Percentiles rank a stretch among this genome's conserved stretches.
These are phyloP conservation scores for Nitzschia sp. DNA, from an alignment of 108 stramenopile genomes.

Conservation along the genomic window DNA sequence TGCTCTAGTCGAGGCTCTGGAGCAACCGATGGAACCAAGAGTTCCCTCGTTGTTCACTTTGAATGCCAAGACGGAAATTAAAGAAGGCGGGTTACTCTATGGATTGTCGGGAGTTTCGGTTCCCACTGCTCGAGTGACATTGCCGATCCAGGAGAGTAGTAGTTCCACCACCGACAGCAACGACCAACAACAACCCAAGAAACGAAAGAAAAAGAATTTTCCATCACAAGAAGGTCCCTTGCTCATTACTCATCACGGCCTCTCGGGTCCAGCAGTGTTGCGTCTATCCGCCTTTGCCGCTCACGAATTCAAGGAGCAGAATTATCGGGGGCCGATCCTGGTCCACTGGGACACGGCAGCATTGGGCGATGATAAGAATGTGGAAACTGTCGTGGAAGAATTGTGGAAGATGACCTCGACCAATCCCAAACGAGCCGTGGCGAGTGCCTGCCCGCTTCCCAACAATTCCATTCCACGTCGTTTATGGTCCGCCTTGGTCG, in stretches of 20 bases:
- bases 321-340: conserved; percentile 61
- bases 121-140: conserved; percentile 51
- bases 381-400: conserved; percentile 47
- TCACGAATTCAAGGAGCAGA: conserved; percentile 69
- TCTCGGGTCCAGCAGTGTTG: conserved; percentile 92
- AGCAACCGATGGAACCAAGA: conserved; percentile 72
- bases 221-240: conserved; percentile 84
- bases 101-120: conserved; percentile 81
- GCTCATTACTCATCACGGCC: conserved; percentile 90
- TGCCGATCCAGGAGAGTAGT: conserved; percentile 24
- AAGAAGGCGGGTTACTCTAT: conserved; percentile 65
- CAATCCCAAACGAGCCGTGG: conserved; percentile 50
- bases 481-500: conserved; percentile 71
- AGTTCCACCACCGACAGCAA: background rate
- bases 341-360: conserved; percentile 56
- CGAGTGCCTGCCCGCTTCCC: conserved; percentile 61
- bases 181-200: background rate
- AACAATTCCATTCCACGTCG: conserved; percentile 65
- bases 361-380: conserved; percentile 7
- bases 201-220: conserved; percentile 48
- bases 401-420: conserved; percentile 33
- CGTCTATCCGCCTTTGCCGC: conserved; percentile 93
- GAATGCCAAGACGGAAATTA: conserved; percentile 61
- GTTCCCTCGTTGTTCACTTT: conserved; percentile 94
- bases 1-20: conserved; percentile 76